Base-by-base conservation (phyloP, 257 asterid species). In the Solanum lignicaule region DNA sequence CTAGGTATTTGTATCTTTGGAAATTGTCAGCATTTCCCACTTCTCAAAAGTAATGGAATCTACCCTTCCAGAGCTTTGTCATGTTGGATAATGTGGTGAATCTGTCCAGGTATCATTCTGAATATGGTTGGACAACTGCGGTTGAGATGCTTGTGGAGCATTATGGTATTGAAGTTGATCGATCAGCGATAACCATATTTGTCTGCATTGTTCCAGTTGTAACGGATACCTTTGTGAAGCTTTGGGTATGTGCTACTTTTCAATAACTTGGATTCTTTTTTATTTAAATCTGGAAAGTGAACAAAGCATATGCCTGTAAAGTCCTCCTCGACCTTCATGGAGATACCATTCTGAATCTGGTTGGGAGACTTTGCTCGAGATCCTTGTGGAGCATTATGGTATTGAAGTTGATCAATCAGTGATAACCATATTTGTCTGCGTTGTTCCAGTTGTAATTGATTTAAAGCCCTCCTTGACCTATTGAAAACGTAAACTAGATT, bases 311-410 rank as follows among this genome's bases (percentile, higher is more conserved):
- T 82, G 32, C 41, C 41, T 48, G 69, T 82, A 82, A 82, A 82
- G 4, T 48, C 29, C 86, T 82, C 29, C 31, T 33, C 13, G 43
- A 20, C 86, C 69, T 1, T 82, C 43, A 79, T 79, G 65, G 62
- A 95, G 99, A 89, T 97, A 95, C 92, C 98, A 95, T 89, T 97
- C 99, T 16, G 99, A 94, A 90, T 94, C 96, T 82, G 99, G 98
- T 58, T 94, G 98, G 99, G 93, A 95, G 92, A 95, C 99, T 81
- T 90, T 96, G 92, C 87, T 94, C 82, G 98, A 96, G 92, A 89
- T 96, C 81, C 69, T 95, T 88, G 90, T 93, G 31, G 98, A 95
- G 92, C 99, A 96, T 90, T 94, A 94, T 32, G 98, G 99, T 35
- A 82, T 96, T 69, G 97, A 97, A 74, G 93, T 94, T 89, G 98